These are phyloP conservation scores for Oemleria cerasiformis DNA, from an alignment of 306 rosid species.

Conservation along the genomic window DNA sequence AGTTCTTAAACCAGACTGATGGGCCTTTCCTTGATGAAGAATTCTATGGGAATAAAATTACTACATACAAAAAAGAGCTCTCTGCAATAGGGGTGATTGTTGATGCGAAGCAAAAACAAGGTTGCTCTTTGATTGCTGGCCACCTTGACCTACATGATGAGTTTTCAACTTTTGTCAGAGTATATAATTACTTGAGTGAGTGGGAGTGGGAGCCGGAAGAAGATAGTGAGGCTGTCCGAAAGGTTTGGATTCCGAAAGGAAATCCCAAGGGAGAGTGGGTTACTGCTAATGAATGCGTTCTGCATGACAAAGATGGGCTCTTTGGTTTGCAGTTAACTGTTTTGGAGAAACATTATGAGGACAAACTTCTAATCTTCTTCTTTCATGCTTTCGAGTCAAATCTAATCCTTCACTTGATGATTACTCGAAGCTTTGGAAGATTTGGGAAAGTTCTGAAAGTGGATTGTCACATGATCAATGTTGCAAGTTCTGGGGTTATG, in stretches of 20 bases:
- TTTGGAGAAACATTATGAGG: slow-evolving; percentile 37
- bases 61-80: slow-evolving; percentile 46
- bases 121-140: slow-evolving; percentile 41
- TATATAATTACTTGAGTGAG: slow-evolving; percentile 43
- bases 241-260: slow-evolving; percentile 60
- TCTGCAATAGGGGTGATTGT: slow-evolving; percentile 45
- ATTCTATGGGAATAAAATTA: slow-evolving; percentile 44
- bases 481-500: slow-evolving; percentile 57
- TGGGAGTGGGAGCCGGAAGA: slow-evolving; percentile 39
- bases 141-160: slow-evolving; percentile 39
- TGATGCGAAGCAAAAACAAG: slow-evolving; percentile 31
- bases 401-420: slow-evolving; percentile 47
- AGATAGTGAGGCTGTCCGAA: slow-evolving; percentile 26
- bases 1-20: slow-evolving; percentile 38
- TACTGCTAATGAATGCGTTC: slow-evolving; percentile 43
- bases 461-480: slow-evolving; percentile 42
- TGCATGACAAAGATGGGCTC: slow-evolving; percentile 50
- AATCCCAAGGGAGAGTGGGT: slow-evolving; percentile 40
- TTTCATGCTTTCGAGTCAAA: slow-evolving; percentile 36
- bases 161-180: slow-evolving; percentile 28
- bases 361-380: slow-evolving; percentile 41
- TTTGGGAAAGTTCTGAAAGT: slow-evolving; percentile 50
- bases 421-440: slow-evolving; percentile 58
- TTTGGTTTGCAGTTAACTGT: slow-evolving; percentile 45
- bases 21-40: slow-evolving; percentile 69